These are phyloP conservation scores for Lyophyllum decastes DNA, from an alignment of 768 basidiomycete genomes.

Conservation along the genomic window DNA sequence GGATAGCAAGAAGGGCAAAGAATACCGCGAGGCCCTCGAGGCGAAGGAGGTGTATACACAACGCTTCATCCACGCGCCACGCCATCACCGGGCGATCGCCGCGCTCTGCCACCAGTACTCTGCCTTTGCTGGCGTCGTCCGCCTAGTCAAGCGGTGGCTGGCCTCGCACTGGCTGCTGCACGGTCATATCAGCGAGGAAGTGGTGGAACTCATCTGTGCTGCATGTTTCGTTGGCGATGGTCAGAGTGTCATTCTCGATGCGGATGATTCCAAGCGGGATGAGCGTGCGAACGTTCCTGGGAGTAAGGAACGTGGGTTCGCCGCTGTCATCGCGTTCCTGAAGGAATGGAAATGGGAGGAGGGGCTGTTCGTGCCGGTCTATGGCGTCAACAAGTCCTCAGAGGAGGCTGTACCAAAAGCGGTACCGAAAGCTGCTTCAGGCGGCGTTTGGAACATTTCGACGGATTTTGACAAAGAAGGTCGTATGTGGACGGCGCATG, in stretches of 20 bases:
- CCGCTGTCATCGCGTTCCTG: conserved; percentile 69
- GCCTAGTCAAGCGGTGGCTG: conserved; percentile 93
- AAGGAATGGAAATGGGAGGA: conserved; percentile 85
- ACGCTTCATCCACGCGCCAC: conserved; percentile 78
- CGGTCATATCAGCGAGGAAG: conserved; percentile 73
- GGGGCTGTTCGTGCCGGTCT: conserved; percentile 75
- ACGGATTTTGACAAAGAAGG: conserved; percentile 81
- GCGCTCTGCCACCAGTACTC: conserved; percentile 77
- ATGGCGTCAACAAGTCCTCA: conserved; percentile 38
- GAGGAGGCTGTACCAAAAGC: conserved; percentile 20
- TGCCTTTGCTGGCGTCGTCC: conserved; percentile 82
- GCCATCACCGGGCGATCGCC: conserved; percentile 83
- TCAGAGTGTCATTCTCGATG: conserved; percentile 28
- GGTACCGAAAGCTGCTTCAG: conserved; percentile 22
- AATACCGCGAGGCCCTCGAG: conserved; percentile 55
- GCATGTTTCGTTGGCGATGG: conserved; percentile 68
- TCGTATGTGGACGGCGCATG: conserved; percentile 69
- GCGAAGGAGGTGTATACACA: conserved; percentile 62
- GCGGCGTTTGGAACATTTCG: conserved; percentile 75
- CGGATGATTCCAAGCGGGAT: conserved; percentile 29
- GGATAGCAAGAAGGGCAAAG: conserved; percentile 40
- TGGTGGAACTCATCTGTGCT: conserved; percentile 87
- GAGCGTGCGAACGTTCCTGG: conserved; percentile 54
- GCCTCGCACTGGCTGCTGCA: conserved; percentile 86
- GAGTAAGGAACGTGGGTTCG: conserved; percentile 82